A percentile compares a stretch with the other conserved stretches of the same genome.
Conservation (phyloP, 1,284 basidiomycete species). For the Rhizopogon parksii region DNA sequence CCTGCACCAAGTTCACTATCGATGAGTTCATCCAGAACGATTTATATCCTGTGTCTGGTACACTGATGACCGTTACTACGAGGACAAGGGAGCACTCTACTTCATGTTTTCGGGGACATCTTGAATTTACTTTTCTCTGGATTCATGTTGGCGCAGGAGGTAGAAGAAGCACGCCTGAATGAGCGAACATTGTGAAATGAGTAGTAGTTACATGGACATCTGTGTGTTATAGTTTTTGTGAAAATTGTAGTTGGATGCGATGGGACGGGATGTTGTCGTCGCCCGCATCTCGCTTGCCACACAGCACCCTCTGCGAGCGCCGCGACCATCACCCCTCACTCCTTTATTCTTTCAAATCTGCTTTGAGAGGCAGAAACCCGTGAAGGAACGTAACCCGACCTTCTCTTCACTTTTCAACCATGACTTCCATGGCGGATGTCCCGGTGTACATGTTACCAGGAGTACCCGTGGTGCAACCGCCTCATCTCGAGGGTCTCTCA, state of each 20-base stretch:
- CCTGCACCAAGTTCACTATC: neutral
- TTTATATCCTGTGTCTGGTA: neutral
- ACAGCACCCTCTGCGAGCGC: conserved; percentile 17
- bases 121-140: neutral
- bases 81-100: neutral
- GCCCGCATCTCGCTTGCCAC: conserved; percentile 21
- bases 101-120: neutral
- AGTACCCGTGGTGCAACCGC: conserved; percentile 62
- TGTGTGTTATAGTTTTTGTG: conserved; percentile 12
- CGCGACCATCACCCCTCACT: conserved; percentile 14
- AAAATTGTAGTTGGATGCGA: conserved; percentile 22
- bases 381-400: conserved; percentile 7
- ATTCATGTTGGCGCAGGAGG: neutral
- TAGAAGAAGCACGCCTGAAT: neutral
- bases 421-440: conserved; percentile 62
- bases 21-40: neutral
- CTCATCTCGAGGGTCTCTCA: conserved; percentile 61
- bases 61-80: neutral
- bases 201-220: conserved; percentile 16
- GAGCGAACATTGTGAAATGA: conserved; percentile 3
- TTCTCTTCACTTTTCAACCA: conserved; percentile 29
- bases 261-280: conserved; percentile 6
- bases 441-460: conserved; percentile 63
- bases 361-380: neutral
- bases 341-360: conserved; percentile 6